These are phyloP conservation scores for Mucor circinelloides DNA, from an alignment of 371 early-diverging fungal genomes.

Conservation along the genomic window DNA sequence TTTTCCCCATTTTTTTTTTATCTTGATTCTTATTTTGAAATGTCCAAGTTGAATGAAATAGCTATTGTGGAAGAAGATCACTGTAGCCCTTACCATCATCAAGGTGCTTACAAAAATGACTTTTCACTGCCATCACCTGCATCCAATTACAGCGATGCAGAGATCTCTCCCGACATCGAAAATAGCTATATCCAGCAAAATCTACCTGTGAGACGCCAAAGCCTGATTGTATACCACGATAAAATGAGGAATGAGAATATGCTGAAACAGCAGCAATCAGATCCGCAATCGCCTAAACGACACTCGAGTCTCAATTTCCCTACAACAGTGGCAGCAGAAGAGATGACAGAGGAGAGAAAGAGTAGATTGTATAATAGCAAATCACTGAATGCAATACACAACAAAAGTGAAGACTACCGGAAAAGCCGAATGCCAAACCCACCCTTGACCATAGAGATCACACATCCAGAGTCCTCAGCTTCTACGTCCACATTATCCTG, in stretches of 20 bases:
- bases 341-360: neutral
- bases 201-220: conserved; percentile 49
- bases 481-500: neutral
- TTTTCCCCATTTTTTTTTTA: neutral
- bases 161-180: conserved; percentile 23
- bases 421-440: neutral
- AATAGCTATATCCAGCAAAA: conserved; percentile 45
- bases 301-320: neutral
- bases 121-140: neutral
- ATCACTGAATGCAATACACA: conserved; percentile 1
- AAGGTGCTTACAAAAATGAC: neutral
- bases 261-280: neutral
- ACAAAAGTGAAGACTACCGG: neutral
- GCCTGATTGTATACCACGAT: conserved; percentile 24
- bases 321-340: neutral
- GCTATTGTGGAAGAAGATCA: neutral
- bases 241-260: neutral
- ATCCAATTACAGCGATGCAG: conserved; percentile 5
- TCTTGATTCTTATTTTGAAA: neutral
- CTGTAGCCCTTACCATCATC: neutral
- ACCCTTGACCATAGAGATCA: neutral
- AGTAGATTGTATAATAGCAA: conserved; percentile 4
- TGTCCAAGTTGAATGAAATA: neutral
- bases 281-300: neutral
- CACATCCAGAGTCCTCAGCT: neutral